Conservation (phyloP, 805 yeast species). For the Blastobotrys parvus region DNA sequence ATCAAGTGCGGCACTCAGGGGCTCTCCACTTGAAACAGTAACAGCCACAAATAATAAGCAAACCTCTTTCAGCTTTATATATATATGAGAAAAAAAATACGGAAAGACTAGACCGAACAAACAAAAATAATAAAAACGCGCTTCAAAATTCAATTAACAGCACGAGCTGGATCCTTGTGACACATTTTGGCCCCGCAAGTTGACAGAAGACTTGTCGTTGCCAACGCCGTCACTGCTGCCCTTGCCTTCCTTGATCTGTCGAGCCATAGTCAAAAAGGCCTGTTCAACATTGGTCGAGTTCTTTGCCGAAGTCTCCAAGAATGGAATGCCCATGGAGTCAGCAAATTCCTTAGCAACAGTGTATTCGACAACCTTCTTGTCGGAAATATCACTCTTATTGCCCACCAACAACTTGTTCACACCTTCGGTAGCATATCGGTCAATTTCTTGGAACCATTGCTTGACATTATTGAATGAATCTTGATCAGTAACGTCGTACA, state of each 20-base stretch:
- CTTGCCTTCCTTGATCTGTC: constrained; percentile 88
- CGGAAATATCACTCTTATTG: constrained; percentile 89
- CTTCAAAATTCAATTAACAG: too few species aligned
- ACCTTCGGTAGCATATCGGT: constrained; percentile 95
- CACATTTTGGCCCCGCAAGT: constrained; percentile 34
- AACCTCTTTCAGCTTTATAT: too few species aligned
- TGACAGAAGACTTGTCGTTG: constrained; percentile 34
- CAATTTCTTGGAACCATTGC: constrained; percentile 98
- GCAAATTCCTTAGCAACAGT: constrained; percentile 97
- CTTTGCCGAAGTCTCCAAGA: constrained; percentile 92
- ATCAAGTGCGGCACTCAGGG: too few species aligned
- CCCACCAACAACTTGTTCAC: constrained; percentile 94
- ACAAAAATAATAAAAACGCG: too few species aligned
- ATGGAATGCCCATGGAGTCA: constrained; percentile 87
- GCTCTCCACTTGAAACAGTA: too few species aligned
- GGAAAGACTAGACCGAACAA: too few species aligned
- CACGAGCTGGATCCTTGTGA: constrained; percentile 33
- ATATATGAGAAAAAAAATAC: too few species aligned
- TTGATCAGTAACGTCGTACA: constrained; percentile 96
- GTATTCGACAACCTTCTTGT: constrained; percentile 91
- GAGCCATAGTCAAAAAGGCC: constrained; percentile 97
- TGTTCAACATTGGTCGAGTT: constrained; percentile 96
- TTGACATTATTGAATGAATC: constrained; percentile 80
- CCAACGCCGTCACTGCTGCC: constrained; percentile 32
- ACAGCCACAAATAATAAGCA: too few species aligned